phyloP scores from a whole-genome alignment of 371 early-diverging fungal genomes.

The Rhizopus delemar region DNA sequence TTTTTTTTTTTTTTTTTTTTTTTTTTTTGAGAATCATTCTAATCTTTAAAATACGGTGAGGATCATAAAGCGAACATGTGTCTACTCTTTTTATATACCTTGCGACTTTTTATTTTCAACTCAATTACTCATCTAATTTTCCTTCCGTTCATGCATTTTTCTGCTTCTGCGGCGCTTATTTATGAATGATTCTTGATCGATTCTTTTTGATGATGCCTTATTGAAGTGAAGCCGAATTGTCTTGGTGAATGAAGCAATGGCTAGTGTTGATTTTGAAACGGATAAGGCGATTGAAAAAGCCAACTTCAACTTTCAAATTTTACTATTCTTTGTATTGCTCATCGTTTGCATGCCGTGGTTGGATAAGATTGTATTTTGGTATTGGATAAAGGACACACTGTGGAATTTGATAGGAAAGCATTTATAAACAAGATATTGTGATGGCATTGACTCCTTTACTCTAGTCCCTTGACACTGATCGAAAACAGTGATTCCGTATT shows the following conservation, averaged over 20 bases:
- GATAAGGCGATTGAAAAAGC: constrained; percentile 67
- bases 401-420: constrained; percentile 62
- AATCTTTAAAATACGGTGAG: no score
- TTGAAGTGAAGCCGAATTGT: constrained; percentile 49
- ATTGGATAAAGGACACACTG: constrained; percentile 69
- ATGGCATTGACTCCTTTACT: constrained; percentile 35
- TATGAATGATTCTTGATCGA: no score
- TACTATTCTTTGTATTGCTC: constrained; percentile 84
- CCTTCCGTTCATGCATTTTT: no score
- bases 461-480: constrained; percentile 47
- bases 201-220: constrained; percentile 78
- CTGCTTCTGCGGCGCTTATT: no score
- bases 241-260: constrained; percentile 77
- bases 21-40: no score
- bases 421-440: neutral
- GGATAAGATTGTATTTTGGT: constrained; percentile 86
- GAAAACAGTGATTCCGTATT: constrained; percentile 50
- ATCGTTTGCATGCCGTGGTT: constrained; percentile 79
- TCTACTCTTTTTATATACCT: no score
- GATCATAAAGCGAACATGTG: no score
- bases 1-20: no score
- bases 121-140: no score
- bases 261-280: constrained; percentile 72
- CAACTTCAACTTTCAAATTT: constrained; percentile 66
- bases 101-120: no score